Base-by-base conservation (phyloP, 768 basidiomycete genomes). In the Leccinum barrowsii region DNA sequence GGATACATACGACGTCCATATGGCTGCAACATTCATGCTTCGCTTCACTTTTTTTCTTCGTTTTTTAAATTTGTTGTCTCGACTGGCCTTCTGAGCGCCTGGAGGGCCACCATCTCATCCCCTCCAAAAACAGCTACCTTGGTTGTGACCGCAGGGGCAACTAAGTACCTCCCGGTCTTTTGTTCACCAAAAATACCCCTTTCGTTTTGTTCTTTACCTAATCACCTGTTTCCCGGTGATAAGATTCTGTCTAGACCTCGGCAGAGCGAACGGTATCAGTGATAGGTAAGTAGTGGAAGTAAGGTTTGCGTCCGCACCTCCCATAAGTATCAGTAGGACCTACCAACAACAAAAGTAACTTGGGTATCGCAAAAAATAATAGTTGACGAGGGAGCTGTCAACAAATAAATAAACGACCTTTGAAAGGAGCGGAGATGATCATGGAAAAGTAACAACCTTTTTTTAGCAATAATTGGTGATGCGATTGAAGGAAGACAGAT, bases 401-500 rank as follows among this genome's bases (percentile, higher is more conserved):
- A 19, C n/a, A 42, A 42, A 42, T 19, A 19, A 42, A 19, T 19
- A 49, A 15, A 24, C 58, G 8, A 24, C 26, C 22, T 50, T 11
- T 59, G 52, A 59, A 51, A 32, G 19, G 47, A 47, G 59, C 68
- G 68, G 68, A 70, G 52, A 70, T 69, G 68, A 68, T 30, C 64
- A 62, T 62, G 66, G 57, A 62, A 58, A 62, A 19, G 13, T 19
- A 37, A 32, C 52, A 49, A 11, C 5, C 53, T 52, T 7, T 21
- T 52, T 58, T 58, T 59, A 11, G 48, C 50, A 55, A 55, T 50
- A 58, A 28, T 13, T 60, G 51, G 72, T 65, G 67, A 85, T 74
- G 86, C 87, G 63, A 90, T 73, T 42, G 61, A 87, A 87, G 54
- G 78, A 85, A 63, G 82, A 19, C 81, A 12, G 71, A 69, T 60